Percentiles rank a stretch among this genome's conserved stretches.
Conservation (phyloP, 768 basidiomycete genomes). For the Lactarius vividus region DNA sequence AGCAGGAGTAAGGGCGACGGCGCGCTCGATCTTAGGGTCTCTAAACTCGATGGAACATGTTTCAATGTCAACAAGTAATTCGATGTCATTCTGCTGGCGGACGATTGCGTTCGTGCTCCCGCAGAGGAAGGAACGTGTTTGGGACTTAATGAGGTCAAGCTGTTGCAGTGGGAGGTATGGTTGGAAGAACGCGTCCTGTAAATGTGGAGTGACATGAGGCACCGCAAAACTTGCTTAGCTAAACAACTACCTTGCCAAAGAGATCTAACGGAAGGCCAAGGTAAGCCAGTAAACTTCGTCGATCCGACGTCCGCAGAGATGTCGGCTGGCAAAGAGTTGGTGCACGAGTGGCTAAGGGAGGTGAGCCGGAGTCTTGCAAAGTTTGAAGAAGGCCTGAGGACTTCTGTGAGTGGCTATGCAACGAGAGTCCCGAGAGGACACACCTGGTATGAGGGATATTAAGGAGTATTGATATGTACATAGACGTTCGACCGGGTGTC, state of each 20-base stretch:
- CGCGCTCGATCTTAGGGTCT: constrained; percentile 74
- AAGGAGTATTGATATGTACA: constrained; percentile 98
- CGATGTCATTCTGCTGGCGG: constrained; percentile 88
- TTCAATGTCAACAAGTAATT: constrained; percentile 89
- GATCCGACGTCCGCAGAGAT: constrained; percentile 83
- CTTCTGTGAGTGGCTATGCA: background rate
- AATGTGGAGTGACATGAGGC: background rate
- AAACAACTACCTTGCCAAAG: constrained; percentile 72
- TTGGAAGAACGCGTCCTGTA: constrained; percentile 91
- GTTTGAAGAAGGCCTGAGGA: constrained; percentile 76
- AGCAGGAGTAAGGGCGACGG: constrained; percentile 79
- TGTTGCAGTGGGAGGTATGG: constrained; percentile 97
- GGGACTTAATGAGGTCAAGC: constrained; percentile 72
- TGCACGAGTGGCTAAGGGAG: constrained; percentile 63
- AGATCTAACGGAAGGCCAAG: constrained; percentile 90
- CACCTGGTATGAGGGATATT: constrained; percentile 89
- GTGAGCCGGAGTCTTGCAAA: constrained; percentile 89
- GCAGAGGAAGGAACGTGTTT: constrained; percentile 82
- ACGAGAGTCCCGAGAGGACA: constrained; percentile 25
- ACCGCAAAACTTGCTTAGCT: background rate
- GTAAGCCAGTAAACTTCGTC: constrained; percentile 86
- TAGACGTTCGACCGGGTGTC: constrained; percentile 91
- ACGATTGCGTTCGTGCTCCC: constrained; percentile 97
- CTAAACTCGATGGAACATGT: constrained; percentile 83
- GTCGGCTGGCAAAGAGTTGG: constrained; percentile 68